Percentiles rank a stretch among this genome's conserved stretches.
These are phyloP conservation scores for Sporothrix schenckii DNA, from an alignment of 2,329 filamentous ascomycete species.

Conservation along the genomic window DNA sequence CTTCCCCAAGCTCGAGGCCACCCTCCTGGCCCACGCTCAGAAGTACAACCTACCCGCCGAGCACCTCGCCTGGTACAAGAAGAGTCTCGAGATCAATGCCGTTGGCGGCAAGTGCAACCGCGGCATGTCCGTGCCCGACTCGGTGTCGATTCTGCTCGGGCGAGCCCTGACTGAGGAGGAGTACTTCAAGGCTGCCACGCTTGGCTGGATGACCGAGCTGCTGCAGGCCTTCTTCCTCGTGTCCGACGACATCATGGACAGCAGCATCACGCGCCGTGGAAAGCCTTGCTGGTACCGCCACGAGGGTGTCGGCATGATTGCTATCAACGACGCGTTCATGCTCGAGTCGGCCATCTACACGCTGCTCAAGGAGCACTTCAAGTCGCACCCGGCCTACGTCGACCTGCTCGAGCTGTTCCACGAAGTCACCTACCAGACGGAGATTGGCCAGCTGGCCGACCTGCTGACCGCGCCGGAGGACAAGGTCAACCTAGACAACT, in stretches of 20 bases:
- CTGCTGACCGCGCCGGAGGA: constrained; percentile 95
- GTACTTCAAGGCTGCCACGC: constrained; percentile 82
- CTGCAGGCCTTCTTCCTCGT: constrained; percentile 99
- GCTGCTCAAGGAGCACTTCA: constrained; percentile 92
- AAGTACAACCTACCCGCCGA: constrained; percentile 81
- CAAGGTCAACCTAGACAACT: constrained; percentile 88
- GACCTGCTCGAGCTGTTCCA: constrained; percentile 96
- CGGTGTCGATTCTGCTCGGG: constrained; percentile 74
- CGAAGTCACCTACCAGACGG: constrained; percentile 89
- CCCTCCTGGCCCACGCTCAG: constrained; percentile 76
- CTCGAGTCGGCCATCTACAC: constrained; percentile 89
- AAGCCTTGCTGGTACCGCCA: constrained; percentile 96
- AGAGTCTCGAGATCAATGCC: constrained; percentile 85
- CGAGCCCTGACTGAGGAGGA: constrained; percentile 74
- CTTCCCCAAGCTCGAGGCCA: constrained; percentile 82
- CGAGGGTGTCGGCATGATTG: constrained; percentile 86
- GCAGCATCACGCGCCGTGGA: constrained; percentile 89
- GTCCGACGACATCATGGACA: constrained; percentile 98
- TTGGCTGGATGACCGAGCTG: constrained; percentile 97
- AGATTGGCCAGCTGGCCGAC: constrained; percentile 92
- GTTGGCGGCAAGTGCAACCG: constrained; percentile 98
- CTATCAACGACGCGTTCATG: constrained; percentile 98
- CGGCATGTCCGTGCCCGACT: constrained; percentile 96
- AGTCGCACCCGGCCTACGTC: constrained; percentile 80
- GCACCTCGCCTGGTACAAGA: constrained; percentile 83